Evolutionary conservation across 495 filamentous ascomycete species (phyloP).

Genomic region (Daldinia caldariorum): DNA sequence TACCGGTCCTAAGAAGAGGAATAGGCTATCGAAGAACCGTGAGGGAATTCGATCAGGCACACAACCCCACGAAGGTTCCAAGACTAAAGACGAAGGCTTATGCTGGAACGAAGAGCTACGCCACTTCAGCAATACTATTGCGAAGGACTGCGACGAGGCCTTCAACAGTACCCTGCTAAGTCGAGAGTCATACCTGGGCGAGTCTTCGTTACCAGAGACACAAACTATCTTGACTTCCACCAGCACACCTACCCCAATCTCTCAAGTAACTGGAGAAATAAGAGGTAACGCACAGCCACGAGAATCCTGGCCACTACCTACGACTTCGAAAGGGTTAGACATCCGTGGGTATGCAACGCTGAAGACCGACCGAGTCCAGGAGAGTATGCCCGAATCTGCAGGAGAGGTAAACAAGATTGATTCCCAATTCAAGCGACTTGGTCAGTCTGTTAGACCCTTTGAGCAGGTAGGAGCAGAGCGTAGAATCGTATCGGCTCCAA

Average conservation of each 20-base stretch:
- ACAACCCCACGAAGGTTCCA: conserved; percentile 23
- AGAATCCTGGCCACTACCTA: conserved; percentile 59
- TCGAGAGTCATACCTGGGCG: conserved; percentile 45
- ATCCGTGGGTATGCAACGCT: conserved; percentile 39
- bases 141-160: conserved; percentile 71
- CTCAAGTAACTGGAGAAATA: conserved; percentile 18
- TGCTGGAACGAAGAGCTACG: conserved; percentile 62
- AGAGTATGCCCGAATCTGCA: neutral
- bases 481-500: conserved; percentile 66
- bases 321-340: conserved; percentile 60
- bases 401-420: neutral
- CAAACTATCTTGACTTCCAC: neutral
- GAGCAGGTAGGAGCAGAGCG: conserved; percentile 46
- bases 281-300: conserved; percentile 35
- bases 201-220: conserved; percentile 14
- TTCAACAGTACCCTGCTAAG: conserved; percentile 78
- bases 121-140: conserved; percentile 59
- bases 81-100: conserved; percentile 29
- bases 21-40: conserved; percentile 7
- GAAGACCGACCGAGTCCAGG: conserved; percentile 15
- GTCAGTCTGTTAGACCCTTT: conserved; percentile 4
- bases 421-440: conserved; percentile 18
- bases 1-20: conserved; percentile 22
- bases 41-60: conserved; percentile 24
- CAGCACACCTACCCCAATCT: conserved; percentile 25